A percentile compares a stretch with the other conserved stretches of the same genome.
These are phyloP conservation scores for Phalaenopsis aphrodite DNA, from an alignment of 106 monocot genomes.

Conservation along the genomic window DNA sequence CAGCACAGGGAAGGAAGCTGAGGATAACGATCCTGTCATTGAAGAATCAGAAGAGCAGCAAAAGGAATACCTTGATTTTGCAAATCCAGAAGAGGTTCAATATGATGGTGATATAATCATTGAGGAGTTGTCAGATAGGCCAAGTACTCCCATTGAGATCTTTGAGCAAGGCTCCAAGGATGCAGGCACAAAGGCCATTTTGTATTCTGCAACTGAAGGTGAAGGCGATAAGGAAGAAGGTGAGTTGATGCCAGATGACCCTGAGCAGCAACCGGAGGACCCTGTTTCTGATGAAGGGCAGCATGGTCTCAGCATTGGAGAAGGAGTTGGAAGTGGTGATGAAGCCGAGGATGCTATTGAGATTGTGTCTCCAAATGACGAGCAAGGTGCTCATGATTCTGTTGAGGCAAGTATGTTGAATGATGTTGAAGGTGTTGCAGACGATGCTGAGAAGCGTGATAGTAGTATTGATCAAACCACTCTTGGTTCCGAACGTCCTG, in stretches of 20 bases:
- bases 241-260: constrained; percentile 48
- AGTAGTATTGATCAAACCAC: constrained; percentile 18
- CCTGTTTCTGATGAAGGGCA: constrained; percentile 7
- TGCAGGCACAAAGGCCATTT: constrained; percentile 29
- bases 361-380: constrained; percentile 16
- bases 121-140: constrained; percentile 25
- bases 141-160: constrained; percentile 1
- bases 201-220: constrained; percentile 18
- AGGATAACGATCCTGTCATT: constrained; percentile 21
- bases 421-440: constrained; percentile 25
- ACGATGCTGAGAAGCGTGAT: constrained; percentile 20
- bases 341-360: constrained; percentile 22
- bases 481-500: constrained; percentile 13
- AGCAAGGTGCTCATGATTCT: constrained; percentile 11
- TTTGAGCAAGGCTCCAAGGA: constrained; percentile 21
- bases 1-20: constrained; percentile 19
- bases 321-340: constrained; percentile 18
- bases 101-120: constrained; percentile 23
- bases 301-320: constrained; percentile 14
- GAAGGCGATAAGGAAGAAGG: constrained; percentile 66
- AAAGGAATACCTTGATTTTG: background rate
- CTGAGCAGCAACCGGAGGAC: constrained; percentile 34
- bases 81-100: constrained; percentile 21
- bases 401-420: constrained; percentile 17
- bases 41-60: constrained; percentile 34